Conservation (phyloP, 2,329 filamentous ascomycete genomes). For the Pseudocercospora vitis region DNA sequence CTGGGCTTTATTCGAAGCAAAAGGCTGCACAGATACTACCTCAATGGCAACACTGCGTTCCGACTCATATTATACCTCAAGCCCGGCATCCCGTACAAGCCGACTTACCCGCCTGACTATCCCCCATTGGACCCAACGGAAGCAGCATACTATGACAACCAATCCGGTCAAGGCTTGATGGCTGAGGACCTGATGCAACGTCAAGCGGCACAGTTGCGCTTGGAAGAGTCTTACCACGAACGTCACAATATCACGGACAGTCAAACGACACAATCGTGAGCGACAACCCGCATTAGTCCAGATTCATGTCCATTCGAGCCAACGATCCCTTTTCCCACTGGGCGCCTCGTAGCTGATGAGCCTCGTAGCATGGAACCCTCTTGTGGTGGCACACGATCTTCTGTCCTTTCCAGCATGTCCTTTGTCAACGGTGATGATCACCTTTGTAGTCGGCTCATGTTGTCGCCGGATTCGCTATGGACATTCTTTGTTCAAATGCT, state of each 20-base stretch:
- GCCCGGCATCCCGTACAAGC: slow-evolving; percentile 51
- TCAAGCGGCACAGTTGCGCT: slow-evolving; percentile 32
- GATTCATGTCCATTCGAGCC: too few relatives aligned
- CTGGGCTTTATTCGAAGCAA: slow-evolving; percentile 91
- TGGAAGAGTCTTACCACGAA: slow-evolving; percentile 32
- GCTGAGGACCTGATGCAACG: slow-evolving; percentile 32
- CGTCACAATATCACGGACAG: slow-evolving; percentile 17
- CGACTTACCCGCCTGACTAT: slow-evolving; percentile 36
- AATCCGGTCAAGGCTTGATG: slow-evolving; percentile 14
- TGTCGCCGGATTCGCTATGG: too few relatives aligned
- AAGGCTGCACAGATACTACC: slow-evolving; percentile 88
- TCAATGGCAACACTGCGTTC: slow-evolving; percentile 95
- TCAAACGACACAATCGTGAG: background rate
- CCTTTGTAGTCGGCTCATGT: too few relatives aligned
- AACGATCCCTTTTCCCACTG: too few relatives aligned
- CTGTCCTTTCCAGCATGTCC: too few relatives aligned
- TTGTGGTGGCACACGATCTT: too few relatives aligned
- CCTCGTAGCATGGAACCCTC: too few relatives aligned
- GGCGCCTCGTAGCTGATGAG: too few relatives aligned
- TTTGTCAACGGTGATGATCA: too few relatives aligned
- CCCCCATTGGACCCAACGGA: slow-evolving; percentile 21
- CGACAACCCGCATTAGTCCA: background rate
- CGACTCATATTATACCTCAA: slow-evolving; percentile 80
- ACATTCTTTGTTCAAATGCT: too few relatives aligned
- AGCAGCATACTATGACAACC: slow-evolving; percentile 9